Evolutionary conservation across 1,284 basidiomycete genomes (phyloP), one percentile per base, ranked within the genome.

Genomic region (Cutaneotrichosporon arboriforme): DNA sequence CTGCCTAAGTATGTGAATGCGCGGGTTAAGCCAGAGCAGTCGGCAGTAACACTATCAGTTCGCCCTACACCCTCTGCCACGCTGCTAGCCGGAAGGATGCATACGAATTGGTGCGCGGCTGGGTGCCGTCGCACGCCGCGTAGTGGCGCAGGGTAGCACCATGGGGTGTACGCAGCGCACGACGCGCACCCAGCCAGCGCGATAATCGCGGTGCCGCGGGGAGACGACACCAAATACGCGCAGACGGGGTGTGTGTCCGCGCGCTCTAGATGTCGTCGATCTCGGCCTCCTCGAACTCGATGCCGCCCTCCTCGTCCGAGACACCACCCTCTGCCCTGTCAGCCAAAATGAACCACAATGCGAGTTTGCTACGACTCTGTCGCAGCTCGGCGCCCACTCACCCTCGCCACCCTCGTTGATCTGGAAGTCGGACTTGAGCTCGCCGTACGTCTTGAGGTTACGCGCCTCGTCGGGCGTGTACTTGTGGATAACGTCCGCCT

Each of bases 401-500:
- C 88, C 90, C 73, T 66, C 67, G 66, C 93, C 91, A 39, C 89
- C 93, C 79, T 98, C 96, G 80, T 94, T 97, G 81, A 98, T 96
- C 81, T 96, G 96, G 69, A 93, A 93, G 67, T 90, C 92, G 76
- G 94, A 91, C 36, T 96, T 96, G 50, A 98, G 81, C 76, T 98
- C 96, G 52, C 96, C 93, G 72, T 97, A 97, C 22, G 90, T 89
- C 83, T 97, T 96, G 73, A 97, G 85, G 67, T 81, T 80, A 58
- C 78, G 72, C 18, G 78, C 73, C 63, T 94, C 90, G 72, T 97
- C 93, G 31, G 92, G 84, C 13, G 92, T 96, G 78, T 98, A 99
- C 77, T 97, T 97, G 72, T 97, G 94, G 69, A 98, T 97, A 46
- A 99, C 94, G 78, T 99, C 96, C 31, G 93, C 96, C 77, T 97